Base-by-base conservation (phyloP, 108 stramenopile genomes). In the Parietichytrium sp. region DNA sequence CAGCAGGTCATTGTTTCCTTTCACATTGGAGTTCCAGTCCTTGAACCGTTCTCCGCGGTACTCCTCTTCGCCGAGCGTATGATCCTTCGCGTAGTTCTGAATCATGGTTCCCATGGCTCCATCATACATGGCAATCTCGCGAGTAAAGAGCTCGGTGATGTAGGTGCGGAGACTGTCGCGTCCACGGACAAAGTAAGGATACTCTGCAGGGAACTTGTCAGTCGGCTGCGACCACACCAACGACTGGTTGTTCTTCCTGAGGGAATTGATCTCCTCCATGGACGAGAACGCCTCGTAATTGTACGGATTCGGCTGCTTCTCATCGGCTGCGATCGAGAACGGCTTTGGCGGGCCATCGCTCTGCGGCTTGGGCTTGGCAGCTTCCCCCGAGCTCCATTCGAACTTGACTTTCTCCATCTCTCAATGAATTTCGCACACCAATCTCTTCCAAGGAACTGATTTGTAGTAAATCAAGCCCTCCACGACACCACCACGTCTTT, bases 81-180 rank as follows among this genome's bases (percentile, higher is more conserved):
- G 92, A 84, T 87, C 89, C 91, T 96, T 93, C 79, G 92, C 85
- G 77, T 96, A 94, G 86, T 97, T 96, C 84, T 98, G 98, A 85
- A 99, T 99, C 98, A 99, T 99, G 49, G 98, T 99, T 48, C 97
- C 98, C 98, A 99, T 98, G 49, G 96, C 98, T 54, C 98, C 98
- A 81, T 98, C 98, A 81, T 97, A 97, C 79, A 97, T 93, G 47
- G 94, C 94, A 81, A 91, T 89, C 47, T 86, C 47, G 84, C 85
- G 72, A 54, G 88, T 84, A 25, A 88, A 88, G 30, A 86, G 80
- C 38, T 86, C 47, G 31, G 82, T 78, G 4, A 87, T 42, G 83
- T 88, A 89, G 8, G 80, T 15, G 30, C 85, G 79, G 27, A 80
- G 7, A 45, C 49, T 79, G 18, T 36, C 61, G 48, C 47, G 54